phyloP scores from a whole-genome alignment of 202 grass and related monocot genomes.

The Elaeis oleifera region DNA sequence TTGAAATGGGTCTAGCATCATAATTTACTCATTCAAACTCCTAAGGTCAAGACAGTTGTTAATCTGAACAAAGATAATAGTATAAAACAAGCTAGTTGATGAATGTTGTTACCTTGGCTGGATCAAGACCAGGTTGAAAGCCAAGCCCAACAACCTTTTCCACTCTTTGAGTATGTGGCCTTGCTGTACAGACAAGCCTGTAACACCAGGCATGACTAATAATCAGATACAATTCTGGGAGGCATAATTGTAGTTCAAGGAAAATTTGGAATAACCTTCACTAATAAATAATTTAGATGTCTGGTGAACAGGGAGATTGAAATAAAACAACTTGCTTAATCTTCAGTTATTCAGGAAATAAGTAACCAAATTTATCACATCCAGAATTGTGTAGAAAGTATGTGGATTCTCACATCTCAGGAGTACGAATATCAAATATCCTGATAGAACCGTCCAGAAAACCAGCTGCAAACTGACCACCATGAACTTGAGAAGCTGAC shows the following conservation, averaged over 20 bases:
- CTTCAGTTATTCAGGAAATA: too few relatives aligned
- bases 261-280: too few relatives aligned
- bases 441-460: conserved; percentile 69
- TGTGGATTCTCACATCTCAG: conserved; percentile 44
- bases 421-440: conserved; percentile 82
- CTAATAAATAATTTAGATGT: too few relatives aligned
- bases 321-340: too few relatives aligned
- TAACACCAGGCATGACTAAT: conserved; percentile 11
- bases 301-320: too few relatives aligned
- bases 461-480: conserved; percentile 77
- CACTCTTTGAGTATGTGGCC: conserved; percentile 69
- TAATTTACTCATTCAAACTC: too few relatives aligned
- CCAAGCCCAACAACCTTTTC: conserved; percentile 89
- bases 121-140: conserved; percentile 85
- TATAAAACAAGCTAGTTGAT: conserved; percentile 5
- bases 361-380: too few relatives aligned
- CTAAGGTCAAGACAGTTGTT: not conserved
- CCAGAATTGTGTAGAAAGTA: too few relatives aligned
- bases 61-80: conserved; percentile 8
- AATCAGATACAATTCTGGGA: too few relatives aligned
- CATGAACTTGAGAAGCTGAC: conserved; percentile 68
- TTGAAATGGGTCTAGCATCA: too few relatives aligned
- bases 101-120: conserved; percentile 57
- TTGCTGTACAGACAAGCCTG: conserved; percentile 57
- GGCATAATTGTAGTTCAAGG: too few relatives aligned